These are phyloP conservation scores for Vigna mungo DNA, from an alignment of 306 rosid species.

Conservation along the genomic window DNA sequence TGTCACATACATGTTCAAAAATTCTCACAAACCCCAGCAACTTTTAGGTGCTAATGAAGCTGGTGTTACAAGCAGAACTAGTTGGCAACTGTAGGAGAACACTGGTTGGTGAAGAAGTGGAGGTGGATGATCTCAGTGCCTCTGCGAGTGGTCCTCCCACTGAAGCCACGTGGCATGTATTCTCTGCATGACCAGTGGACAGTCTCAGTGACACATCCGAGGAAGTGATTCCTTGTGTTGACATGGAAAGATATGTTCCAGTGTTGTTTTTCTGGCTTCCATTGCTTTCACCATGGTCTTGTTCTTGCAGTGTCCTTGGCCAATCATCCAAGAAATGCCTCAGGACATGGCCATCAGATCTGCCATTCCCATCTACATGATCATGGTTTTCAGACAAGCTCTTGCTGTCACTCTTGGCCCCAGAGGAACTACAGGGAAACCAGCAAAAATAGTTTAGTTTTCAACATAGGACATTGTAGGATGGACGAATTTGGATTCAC, in stretches of 20 bases:
- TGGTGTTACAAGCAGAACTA: background rate
- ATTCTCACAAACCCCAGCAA: background rate
- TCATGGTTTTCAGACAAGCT: background rate
- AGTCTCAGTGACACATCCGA: slow-evolving; percentile 9
- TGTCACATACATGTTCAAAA: background rate
- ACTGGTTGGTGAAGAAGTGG: slow-evolving; percentile 15
- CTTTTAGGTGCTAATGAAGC: background rate
- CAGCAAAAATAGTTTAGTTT: background rate
- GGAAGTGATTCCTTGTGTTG: background rate
- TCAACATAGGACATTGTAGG: background rate
- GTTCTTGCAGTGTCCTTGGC: slow-evolving; percentile 10
- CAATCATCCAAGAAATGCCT: slow-evolving; percentile 24
- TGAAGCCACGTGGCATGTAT: background rate
- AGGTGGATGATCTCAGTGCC: slow-evolving; percentile 6
- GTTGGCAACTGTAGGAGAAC: slow-evolving; percentile 14
- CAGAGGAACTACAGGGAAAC: background rate
- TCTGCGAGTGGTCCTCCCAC: slow-evolving; percentile 21
- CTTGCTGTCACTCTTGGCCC: background rate
- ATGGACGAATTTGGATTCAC: too few relatives aligned
- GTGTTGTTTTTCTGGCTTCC: background rate
- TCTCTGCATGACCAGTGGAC: background rate
- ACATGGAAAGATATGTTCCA: background rate
- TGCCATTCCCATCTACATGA: slow-evolving; percentile 7
- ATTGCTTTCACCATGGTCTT: background rate
- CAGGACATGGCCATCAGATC: background rate